Conservation (phyloP, 345 rosid genomes). For the Diplotaxis tenuifolia region DNA sequence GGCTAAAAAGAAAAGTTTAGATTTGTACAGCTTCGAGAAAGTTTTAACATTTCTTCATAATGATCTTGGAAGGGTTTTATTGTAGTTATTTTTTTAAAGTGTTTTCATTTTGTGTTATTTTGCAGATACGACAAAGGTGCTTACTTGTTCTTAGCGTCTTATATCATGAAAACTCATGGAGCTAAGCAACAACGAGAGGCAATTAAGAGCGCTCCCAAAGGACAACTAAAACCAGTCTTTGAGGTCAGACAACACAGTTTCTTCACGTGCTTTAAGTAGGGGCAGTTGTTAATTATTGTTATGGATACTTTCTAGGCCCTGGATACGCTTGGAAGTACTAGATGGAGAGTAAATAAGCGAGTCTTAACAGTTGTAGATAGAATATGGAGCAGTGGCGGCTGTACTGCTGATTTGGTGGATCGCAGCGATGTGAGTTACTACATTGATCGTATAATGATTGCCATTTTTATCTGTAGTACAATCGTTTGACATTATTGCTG, state of each 20-base stretch:
- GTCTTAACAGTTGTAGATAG: constrained; percentile 64
- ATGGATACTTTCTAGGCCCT: constrained; percentile 53
- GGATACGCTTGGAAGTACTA: constrained; percentile 77
- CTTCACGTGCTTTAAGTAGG: neutral
- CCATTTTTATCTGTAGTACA: constrained; percentile 7
- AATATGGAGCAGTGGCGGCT: constrained; percentile 78
- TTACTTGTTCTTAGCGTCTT: constrained; percentile 74
- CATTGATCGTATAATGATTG: constrained; percentile 12
- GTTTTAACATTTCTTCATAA: constrained; percentile 10
- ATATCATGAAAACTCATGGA: constrained; percentile 91
- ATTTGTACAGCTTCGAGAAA: constrained; percentile 3
- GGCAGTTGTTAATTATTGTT: constrained; percentile 7
- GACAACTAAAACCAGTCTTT: constrained; percentile 71
- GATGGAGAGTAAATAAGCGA: constrained; percentile 77
- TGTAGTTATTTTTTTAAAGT: neutral
- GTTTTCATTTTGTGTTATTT: constrained; percentile 17
- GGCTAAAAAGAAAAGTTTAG: neutral
- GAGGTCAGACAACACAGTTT: constrained; percentile 53
- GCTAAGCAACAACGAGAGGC: constrained; percentile 79
- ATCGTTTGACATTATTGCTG: constrained; percentile 2
- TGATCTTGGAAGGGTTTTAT: constrained; percentile 17
- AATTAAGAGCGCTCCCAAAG: constrained; percentile 57
- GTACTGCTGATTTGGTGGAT: constrained; percentile 66
- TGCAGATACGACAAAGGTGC: constrained; percentile 92
- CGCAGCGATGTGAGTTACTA: constrained; percentile 63